Evolutionary conservation across 192 early-diverging fungal species (phyloP).

Genomic region (Chytriomyces hyalinus): DNA sequence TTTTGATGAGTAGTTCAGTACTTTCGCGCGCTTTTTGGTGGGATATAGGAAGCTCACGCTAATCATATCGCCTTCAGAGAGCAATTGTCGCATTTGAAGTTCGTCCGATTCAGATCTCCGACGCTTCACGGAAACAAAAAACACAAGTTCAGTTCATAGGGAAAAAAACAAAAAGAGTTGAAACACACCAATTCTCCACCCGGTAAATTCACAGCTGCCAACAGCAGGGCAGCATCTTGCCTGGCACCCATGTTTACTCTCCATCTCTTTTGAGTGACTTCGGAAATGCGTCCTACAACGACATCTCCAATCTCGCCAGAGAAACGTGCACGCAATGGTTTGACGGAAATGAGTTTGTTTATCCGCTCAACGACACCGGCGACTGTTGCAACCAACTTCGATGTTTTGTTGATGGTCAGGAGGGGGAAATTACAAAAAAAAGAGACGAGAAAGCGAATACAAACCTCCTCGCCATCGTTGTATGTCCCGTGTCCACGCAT

Average conservation of each 20-base stretch:
- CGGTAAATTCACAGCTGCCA: conserved; percentile 92
- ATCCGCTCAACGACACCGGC: conserved; percentile 92
- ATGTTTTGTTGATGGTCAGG: conserved; percentile 58
- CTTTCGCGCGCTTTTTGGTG: background rate
- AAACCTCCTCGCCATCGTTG: conserved; percentile 17
- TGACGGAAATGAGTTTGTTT: conserved; percentile 94
- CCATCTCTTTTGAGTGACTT: conserved; percentile 91
- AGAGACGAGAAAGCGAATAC: too few relatives aligned
- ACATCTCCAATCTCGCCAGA: conserved; percentile 96
- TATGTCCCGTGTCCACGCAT: conserved; percentile 61
- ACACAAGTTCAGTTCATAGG: background rate
- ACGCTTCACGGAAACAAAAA: conserved; percentile 53
- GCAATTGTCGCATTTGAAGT: conserved; percentile 93
- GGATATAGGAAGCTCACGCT: conserved; percentile 60
- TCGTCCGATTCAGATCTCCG: conserved; percentile 96
- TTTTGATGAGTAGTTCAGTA: background rate
- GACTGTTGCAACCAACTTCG: conserved; percentile 76
- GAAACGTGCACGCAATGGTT: conserved; percentile 81
- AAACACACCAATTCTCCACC: conserved; percentile 84
- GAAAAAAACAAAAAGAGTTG: background rate
- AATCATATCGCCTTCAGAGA: conserved; percentile 92
- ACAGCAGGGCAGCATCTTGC: conserved; percentile 83
- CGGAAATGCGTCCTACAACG: conserved; percentile 92
- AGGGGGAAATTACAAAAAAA: conserved; percentile 83
- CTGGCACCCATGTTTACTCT: conserved; percentile 88